A percentile compares a stretch with the other conserved stretches of the same genome.
Conservation (phyloP, 257 asterid species). For the Fraxinus anomala region DNA sequence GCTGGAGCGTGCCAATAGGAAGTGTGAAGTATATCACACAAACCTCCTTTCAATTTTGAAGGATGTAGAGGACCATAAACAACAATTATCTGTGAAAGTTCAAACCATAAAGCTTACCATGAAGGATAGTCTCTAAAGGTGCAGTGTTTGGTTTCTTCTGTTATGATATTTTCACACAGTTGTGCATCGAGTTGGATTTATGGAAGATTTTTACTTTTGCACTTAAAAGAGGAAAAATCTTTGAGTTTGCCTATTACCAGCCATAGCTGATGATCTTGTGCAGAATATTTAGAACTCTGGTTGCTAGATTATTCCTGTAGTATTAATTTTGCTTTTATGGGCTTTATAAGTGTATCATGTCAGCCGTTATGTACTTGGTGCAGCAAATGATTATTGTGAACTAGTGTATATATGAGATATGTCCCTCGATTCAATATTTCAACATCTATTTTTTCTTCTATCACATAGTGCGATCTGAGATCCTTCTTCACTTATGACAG, state of each 20-base stretch:
- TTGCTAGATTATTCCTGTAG: constrained; percentile 22
- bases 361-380: constrained; percentile 29
- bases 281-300: constrained; percentile 7
- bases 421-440: constrained; percentile 6
- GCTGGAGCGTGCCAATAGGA: constrained; percentile 68
- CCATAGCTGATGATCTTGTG: constrained; percentile 14
- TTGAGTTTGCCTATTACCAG: constrained; percentile 9
- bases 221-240: constrained; percentile 1
- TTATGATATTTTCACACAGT: constrained; percentile 21
- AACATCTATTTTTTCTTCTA: constrained; percentile 14
- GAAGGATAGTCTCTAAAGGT: constrained; percentile 57
- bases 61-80: constrained; percentile 92
- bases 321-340: constrained; percentile 14
- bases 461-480: neutral
- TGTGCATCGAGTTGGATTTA: constrained; percentile 8
- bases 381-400: constrained; percentile 35
- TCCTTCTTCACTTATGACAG: constrained; percentile 6
- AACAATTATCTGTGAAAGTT: constrained; percentile 69
- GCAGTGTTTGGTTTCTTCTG: constrained; percentile 21
- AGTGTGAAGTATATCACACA: constrained; percentile 75
- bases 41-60: constrained; percentile 77
- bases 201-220: constrained; percentile 17
- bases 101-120: constrained; percentile 74
- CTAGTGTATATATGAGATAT: constrained; percentile 35
- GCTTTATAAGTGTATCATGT: constrained; percentile 11